Evolutionary conservation across 2,329 filamentous ascomycete genomes (phyloP), one percentile per base, ranked within the genome.

Genomic region (Colletotrichum filicis): DNA sequence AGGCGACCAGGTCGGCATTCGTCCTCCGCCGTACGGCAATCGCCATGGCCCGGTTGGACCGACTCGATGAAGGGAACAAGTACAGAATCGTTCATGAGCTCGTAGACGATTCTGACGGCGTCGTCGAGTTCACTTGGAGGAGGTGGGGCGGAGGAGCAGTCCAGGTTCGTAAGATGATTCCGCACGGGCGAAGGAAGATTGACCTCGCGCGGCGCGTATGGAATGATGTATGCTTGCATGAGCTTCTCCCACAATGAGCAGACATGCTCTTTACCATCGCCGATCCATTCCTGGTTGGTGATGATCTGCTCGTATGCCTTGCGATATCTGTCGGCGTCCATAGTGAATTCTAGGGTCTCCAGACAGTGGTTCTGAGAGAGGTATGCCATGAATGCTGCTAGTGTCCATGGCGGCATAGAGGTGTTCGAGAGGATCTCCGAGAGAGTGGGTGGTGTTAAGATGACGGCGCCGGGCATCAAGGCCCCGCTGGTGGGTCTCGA

Each of bases 61-160:
- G 88, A 89, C 75, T 98, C 96, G 66, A 98, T 88, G 80, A 98
- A 99, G 0, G 96, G 95, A 0, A 98, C 92, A 64, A 98, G 87
- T 0, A 98, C 94, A 4, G 95, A 98, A 81, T 98, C 97, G 78
- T 98, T 97, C 95, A 99, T 98, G 68, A 99, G 87, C 77, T 98
- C 97, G 81, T 96, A 95, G 53, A 98, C 94, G 74, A 98, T 97
- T 74, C 90, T 89, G 28, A 97, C 93, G 24, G 97, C 95, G 63
- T 94, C 90, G 73, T 97, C 93, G 19, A 99, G 87, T 67, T 92
- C 90, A 53, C 92, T 90, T 1, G 97, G 95, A 71, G 91, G 85
- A 5, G 92, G 93, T 7, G 96, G 95, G 0, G 87, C 85, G 1
- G 85, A 82, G 16, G 88, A 83, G 73, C 86, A 87, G 8, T 91